A percentile compares a stretch with the other conserved stretches of the same genome.
Conservation (phyloP, 345 rosid genomes). For the Pistacia atlantica region DNA sequence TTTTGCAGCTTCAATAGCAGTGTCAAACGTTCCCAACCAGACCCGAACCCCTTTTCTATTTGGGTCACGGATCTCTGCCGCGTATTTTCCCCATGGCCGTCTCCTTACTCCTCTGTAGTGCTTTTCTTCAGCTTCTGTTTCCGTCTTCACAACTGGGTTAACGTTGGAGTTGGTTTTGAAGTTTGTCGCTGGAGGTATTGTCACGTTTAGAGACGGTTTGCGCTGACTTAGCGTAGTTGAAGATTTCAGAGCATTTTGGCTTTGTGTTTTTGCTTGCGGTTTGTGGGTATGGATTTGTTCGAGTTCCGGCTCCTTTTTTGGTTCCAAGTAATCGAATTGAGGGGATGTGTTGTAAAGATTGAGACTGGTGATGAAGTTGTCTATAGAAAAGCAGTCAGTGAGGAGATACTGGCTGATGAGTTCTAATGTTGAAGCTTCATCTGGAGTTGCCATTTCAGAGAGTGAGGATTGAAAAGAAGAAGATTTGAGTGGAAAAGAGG, state of each 20-base stretch:
- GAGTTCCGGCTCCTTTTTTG: not conserved
- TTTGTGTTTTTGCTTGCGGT: not conserved
- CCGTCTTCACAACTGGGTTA: slow-evolving; percentile 2
- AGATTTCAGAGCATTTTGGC: slow-evolving; percentile 23
- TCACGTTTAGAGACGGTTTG: slow-evolving; percentile 56
- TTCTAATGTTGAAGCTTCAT: slow-evolving; percentile 55
- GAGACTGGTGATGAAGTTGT: slow-evolving; percentile 34
- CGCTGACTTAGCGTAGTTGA: slow-evolving; percentile 59
- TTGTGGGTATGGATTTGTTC: not conserved
- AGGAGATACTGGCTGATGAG: slow-evolving; percentile 67
- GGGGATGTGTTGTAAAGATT: slow-evolving; percentile 9
- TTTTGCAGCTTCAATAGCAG: slow-evolving; percentile 74
- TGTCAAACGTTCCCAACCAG: slow-evolving; percentile 74
- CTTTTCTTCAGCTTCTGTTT: slow-evolving; percentile 31
- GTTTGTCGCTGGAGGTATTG: slow-evolving; percentile 39
- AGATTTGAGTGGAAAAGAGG: slow-evolving; percentile 34
- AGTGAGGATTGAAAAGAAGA: not conserved
- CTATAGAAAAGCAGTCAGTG: slow-evolving; percentile 49
- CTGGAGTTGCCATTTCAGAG: slow-evolving; percentile 24
- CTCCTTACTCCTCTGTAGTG: slow-evolving; percentile 87
- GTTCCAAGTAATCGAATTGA: slow-evolving; percentile 9
- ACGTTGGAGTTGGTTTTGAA: slow-evolving; percentile 19
- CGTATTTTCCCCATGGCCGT: slow-evolving; percentile 91
- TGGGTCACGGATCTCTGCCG: slow-evolving; percentile 94
- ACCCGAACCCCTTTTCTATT: slow-evolving; percentile 76